These are phyloP conservation scores for Cadophora luteo-olivacea DNA, from an alignment of 2,329 filamentous ascomycete species.

Conservation along the genomic window DNA sequence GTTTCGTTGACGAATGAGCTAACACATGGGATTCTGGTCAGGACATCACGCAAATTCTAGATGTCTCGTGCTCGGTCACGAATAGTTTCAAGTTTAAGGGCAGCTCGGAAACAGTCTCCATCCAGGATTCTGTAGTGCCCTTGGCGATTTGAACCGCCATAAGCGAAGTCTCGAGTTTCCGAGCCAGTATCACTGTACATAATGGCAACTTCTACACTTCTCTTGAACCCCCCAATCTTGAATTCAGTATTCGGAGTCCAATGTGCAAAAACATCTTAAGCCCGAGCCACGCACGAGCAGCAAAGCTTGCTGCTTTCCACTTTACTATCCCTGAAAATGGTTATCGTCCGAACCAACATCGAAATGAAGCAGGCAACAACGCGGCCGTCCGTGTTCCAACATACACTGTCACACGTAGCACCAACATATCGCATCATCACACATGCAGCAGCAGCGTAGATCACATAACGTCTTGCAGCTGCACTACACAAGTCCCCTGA, in stretches of 20 bases:
- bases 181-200: background rate
- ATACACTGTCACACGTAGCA: background rate
- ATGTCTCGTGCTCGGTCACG: too few species aligned
- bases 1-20: too few species aligned
- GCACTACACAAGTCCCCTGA: background rate
- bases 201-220: too few species aligned
- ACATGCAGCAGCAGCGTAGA: conserved; percentile 8
- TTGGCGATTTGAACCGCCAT: too few species aligned
- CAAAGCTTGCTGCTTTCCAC: background rate
- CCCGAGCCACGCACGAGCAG: background rate
- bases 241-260: background rate
- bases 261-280: conserved; percentile 2
- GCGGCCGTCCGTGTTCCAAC: background rate
- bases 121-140: too few species aligned
- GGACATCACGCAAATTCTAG: too few species aligned
- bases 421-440: conserved; percentile 10
- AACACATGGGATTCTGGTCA: too few species aligned
- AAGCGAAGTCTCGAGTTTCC: background rate
- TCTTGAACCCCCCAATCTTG: background rate
- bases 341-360: background rate
- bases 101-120: too few species aligned
- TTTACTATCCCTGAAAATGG: background rate
- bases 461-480: conserved; percentile 1
- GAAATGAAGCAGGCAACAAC: background rate
- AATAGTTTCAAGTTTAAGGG: too few species aligned